Evolutionary conservation across 2,329 filamentous ascomycete species (phyloP).

Genomic region (Colletotrichum gigasporum): DNA sequence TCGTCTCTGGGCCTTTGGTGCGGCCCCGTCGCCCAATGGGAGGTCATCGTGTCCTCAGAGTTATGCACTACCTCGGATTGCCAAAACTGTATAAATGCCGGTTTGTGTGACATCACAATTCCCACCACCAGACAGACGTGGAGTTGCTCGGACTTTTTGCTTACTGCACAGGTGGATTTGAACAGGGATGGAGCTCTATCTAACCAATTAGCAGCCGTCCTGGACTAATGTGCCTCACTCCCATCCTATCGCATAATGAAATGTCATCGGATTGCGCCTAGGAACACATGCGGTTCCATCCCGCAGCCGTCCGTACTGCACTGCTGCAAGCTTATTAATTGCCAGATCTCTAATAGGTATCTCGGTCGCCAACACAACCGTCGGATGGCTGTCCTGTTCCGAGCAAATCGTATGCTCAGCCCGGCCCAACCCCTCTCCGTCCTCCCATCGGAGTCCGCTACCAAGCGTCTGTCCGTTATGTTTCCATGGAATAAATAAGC

Average conservation of each 20-base stretch:
- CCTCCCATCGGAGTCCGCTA: not conserved
- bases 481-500: not conserved
- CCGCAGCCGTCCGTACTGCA: not conserved
- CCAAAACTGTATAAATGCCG: not conserved
- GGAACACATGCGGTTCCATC: not conserved
- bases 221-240: not conserved
- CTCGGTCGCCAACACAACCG: too few relatives aligned
- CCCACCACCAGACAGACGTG: too few relatives aligned
- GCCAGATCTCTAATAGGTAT: too few relatives aligned
- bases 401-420: not conserved
- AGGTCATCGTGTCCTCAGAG: not conserved
- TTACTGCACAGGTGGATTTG: not conserved
- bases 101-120: slow-evolving; percentile 27
- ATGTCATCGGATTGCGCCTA: not conserved
- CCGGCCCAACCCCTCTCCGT: not conserved
- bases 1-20: not conserved
- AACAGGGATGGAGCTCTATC: not conserved
- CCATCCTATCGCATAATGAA: not conserved
- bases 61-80: slow-evolving; percentile 14
- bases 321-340: too few relatives aligned
- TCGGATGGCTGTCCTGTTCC: too few relatives aligned
- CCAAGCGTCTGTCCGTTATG: not conserved
- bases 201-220: slow-evolving; percentile 9
- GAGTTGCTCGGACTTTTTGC: too few relatives aligned
- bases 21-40: not conserved